These are phyloP conservation scores for Kodamaea alishanica DNA, from an alignment of 1,139 yeast species.

Conservation along the genomic window DNA sequence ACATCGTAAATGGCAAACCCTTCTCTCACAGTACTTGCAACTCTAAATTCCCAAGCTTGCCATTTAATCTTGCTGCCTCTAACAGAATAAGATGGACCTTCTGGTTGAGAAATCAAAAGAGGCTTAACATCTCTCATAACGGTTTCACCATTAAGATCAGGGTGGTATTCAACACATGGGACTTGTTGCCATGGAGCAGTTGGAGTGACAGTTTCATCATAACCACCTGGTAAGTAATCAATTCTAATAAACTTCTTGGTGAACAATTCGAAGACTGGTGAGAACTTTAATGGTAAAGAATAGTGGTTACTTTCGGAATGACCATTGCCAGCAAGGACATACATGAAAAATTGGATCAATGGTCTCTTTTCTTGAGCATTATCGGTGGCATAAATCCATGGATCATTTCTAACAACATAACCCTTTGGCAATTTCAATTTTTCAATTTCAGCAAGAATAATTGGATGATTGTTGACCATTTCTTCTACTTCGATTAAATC, in stretches of 20 bases:
- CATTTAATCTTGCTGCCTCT: slow-evolving; percentile 65
- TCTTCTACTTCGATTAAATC: slow-evolving; percentile 60
- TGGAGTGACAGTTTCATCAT: slow-evolving; percentile 58
- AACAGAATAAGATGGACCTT: slow-evolving; percentile 75
- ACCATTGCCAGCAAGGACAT: slow-evolving; percentile 62
- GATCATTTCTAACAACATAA: slow-evolving; percentile 62
- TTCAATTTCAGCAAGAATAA: slow-evolving; percentile 57
- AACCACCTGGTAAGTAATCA: slow-evolving; percentile 74
- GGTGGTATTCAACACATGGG: slow-evolving; percentile 67
- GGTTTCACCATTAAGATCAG: slow-evolving; percentile 62
- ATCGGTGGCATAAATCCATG: slow-evolving; percentile 90
- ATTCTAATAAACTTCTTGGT: slow-evolving; percentile 66
- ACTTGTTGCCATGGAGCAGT: slow-evolving; percentile 61
- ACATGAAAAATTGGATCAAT: slow-evolving; percentile 73
- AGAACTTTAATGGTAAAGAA: slow-evolving; percentile 77
- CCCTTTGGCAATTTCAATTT: slow-evolving; percentile 59
- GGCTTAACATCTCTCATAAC: slow-evolving; percentile 65
- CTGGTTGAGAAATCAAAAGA: slow-evolving; percentile 72
- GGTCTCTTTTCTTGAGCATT: slow-evolving; percentile 56
- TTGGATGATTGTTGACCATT: slow-evolving; percentile 52
- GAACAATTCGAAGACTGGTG: slow-evolving; percentile 73
- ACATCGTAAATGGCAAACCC: slow-evolving; percentile 80
- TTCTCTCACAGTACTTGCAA: slow-evolving; percentile 73
- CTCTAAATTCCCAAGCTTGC: slow-evolving; percentile 91
- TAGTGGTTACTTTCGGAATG: slow-evolving; percentile 83